A percentile compares a stretch with the other conserved stretches of the same genome.
These are phyloP conservation scores for Hyphopichia buzzinii DNA, from an alignment of 1,139 yeast genomes.

Conservation along the genomic window DNA sequence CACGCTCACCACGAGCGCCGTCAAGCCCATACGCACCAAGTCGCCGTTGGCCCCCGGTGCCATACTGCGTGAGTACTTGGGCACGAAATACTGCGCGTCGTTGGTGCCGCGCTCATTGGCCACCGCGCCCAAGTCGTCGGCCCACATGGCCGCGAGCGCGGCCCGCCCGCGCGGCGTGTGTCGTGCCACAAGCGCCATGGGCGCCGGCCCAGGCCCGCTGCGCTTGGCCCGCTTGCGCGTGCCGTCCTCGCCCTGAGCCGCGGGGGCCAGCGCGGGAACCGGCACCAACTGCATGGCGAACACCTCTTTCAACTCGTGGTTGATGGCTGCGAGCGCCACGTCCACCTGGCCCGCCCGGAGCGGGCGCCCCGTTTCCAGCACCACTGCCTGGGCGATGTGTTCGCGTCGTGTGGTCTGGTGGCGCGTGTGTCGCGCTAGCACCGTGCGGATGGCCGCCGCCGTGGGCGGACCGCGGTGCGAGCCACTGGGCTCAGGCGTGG, in stretches of 20 bases:
- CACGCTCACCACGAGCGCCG: constrained; percentile 25
- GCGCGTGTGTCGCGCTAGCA: constrained; percentile 23
- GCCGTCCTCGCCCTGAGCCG: constrained; percentile 7
- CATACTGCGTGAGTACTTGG: constrained; percentile 12
- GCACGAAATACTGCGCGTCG: constrained; percentile 16
- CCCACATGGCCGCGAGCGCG: constrained; percentile 9
- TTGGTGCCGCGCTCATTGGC: constrained; percentile 12
- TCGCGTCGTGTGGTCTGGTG: constrained; percentile 27
- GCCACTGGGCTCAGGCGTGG: no score
- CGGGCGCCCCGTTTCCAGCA: constrained; percentile 3
- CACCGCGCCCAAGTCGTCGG: constrained; percentile 6
- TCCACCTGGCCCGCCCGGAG: constrained; percentile 12
- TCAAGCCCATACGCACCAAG: constrained; percentile 29
- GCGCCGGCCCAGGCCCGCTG: constrained; percentile 12
- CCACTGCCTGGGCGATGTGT: constrained; percentile 18
- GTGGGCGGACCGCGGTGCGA: neutral
- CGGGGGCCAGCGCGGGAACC: constrained; percentile 12
- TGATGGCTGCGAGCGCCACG: constrained; percentile 15
- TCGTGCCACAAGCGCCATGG: constrained; percentile 8
- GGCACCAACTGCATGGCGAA: constrained; percentile 33
- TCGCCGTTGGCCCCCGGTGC: constrained; percentile 23
- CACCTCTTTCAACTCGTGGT: constrained; percentile 18
- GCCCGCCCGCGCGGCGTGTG: constrained; percentile 7
- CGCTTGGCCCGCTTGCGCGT: constrained; percentile 8
- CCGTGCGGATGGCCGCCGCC: constrained; percentile 14